Base-by-base conservation (phyloP, 768 basidiomycete genomes). In the Ephemerocybe angulata region DNA sequence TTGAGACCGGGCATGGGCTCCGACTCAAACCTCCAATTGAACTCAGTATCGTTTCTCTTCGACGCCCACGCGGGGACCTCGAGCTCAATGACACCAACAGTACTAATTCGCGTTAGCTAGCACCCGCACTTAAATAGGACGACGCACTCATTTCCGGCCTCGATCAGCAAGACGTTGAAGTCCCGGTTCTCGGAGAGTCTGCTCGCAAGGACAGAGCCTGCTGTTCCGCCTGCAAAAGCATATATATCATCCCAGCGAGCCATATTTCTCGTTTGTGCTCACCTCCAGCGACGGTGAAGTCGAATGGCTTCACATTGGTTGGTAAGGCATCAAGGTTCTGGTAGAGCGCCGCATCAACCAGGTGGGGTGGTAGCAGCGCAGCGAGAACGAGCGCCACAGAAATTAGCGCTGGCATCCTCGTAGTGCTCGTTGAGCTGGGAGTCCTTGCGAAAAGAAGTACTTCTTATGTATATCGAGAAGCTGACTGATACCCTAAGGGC, bases 11-110 rank as follows among this genome's bases (percentile, higher is more conserved):
- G 13, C 46, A 66, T 70, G 53, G 58, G 53, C 6, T 42, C 40
- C 10, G 60, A 58, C 10, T 61, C 63, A 30, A 53, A 66, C 30
- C 62, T 63, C 66, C 66, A 66, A 38, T 60, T 50, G 21, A 59
- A 47, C 3, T 19, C 21, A 3, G 50, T 38, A 4, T 21, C 30
- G 12, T 27, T 15, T 22, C 56, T 30, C n/a, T 28, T 10, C 1
- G 33, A 3, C 3, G 37, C 31, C 5, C 54, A 43, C 7, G 50
- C 49, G 2, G 60, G 60, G 15, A 53, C 38, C 2, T n/a, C 27
- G 6, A 46, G 28, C 13, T 58, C 48, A 5, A 50, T 35, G 6
- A 58, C 33, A 28, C 56, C 62, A 7, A 53, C 33, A 27, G 60
- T 54, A 19, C 62, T 63, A 41, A 41, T 10, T 4, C 6, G 38